Evolutionary conservation across 345 rosid species (phyloP).

Genomic region (Erucastrum elatum): DNA sequence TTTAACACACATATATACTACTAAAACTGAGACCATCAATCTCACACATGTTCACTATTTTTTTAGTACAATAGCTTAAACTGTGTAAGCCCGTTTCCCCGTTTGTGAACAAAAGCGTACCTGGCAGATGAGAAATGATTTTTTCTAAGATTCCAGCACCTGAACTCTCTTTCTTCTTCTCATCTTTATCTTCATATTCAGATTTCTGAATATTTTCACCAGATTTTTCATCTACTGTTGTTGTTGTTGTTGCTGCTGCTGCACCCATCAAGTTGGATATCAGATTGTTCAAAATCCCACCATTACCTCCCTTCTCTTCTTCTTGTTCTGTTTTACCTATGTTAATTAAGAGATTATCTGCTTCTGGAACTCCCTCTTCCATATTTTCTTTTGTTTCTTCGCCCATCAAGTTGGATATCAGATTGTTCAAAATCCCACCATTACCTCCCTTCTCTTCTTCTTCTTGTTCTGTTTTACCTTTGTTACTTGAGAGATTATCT

Average conservation of each 20-base stretch:
- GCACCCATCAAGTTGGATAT: constrained; percentile 29
- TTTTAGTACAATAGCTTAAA: background rate
- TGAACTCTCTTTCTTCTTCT: constrained; percentile 25
- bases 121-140: constrained; percentile 67
- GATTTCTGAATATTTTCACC: background rate
- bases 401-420: constrained; percentile 27
- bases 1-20: background rate
- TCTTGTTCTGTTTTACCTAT: background rate
- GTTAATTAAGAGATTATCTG: constrained; percentile 35
- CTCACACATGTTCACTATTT: background rate
- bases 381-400: constrained; percentile 25
- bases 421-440: constrained; percentile 21
- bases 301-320: background rate
- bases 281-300: constrained; percentile 25
- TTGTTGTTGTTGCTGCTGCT: background rate
- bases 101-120: constrained; percentile 31
- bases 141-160: constrained; percentile 49
- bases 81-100: background rate
- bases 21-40: background rate
- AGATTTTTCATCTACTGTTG: constrained; percentile 29
- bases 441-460: background rate
- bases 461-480: background rate
- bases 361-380: constrained; percentile 54
- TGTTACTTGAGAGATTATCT: constrained; percentile 33
- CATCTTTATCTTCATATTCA: constrained; percentile 3